phyloP scores from a whole-genome alignment of 495 filamentous ascomycete genomes.

The Talaromyces liani region DNA sequence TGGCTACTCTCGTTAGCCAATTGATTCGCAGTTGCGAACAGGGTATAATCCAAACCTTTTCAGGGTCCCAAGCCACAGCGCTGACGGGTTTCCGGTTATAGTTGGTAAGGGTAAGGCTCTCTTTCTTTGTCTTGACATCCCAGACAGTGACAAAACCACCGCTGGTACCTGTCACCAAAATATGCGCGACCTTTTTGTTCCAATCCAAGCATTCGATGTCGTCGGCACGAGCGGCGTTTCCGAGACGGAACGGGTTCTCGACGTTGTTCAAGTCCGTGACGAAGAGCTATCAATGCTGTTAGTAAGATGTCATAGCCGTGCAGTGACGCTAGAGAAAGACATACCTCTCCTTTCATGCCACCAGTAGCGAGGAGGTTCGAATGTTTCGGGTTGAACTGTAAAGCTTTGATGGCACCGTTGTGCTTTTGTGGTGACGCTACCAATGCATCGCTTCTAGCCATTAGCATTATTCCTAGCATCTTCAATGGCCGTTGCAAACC shows the following conservation, averaged over 20 bases:
- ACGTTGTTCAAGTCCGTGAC: slow-evolving; percentile 90
- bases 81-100: slow-evolving; percentile 86
- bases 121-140: slow-evolving; percentile 96
- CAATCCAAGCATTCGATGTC: slow-evolving; percentile 94
- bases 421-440: slow-evolving; percentile 90
- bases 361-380: slow-evolving; percentile 88
- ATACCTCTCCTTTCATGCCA: slow-evolving; percentile 81
- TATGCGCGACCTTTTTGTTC: slow-evolving; percentile 97
- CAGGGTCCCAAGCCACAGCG: slow-evolving; percentile 94
- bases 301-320: neutral
- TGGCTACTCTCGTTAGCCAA: slow-evolving; percentile 35
- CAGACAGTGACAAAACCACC: slow-evolving; percentile 97
- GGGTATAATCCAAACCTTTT: slow-evolving; percentile 41
- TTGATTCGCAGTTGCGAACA: neutral
- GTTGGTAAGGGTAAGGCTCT: slow-evolving; percentile 92
- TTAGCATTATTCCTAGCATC: slow-evolving; percentile 15
- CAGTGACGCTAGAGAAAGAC: neutral
- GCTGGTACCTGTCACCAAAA: slow-evolving; percentile 87
- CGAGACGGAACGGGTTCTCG: slow-evolving; percentile 78
- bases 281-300: slow-evolving; percentile 50
- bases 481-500: slow-evolving; percentile 26
- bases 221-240: slow-evolving; percentile 81
- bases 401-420: slow-evolving; percentile 82
- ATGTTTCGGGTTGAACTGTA: slow-evolving; percentile 96
- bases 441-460: slow-evolving; percentile 55